phyloP scores from a whole-genome alignment of 257 asterid genomes.

The Leonotis leonurus region DNA sequence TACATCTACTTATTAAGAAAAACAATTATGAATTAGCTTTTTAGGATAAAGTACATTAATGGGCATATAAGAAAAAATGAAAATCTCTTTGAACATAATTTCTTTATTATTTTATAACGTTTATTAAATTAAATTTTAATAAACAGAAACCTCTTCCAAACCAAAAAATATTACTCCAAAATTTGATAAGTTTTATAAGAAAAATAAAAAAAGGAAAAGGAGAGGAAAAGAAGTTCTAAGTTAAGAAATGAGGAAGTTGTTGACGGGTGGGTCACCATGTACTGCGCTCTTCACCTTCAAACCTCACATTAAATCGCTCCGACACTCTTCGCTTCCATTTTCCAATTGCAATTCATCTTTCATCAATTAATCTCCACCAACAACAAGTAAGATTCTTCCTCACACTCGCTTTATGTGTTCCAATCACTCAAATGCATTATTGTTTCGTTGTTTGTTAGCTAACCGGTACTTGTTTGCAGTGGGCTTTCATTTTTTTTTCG shows the following conservation, averaged over 20 bases:
- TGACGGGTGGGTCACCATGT: slow-evolving; percentile 22
- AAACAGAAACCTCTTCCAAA: no score
- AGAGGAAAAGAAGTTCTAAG: neutral
- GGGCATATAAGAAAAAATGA: no score
- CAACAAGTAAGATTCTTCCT: slow-evolving; percentile 21
- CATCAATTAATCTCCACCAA: neutral
- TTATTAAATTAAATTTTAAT: no score
- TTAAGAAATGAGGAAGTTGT: slow-evolving; percentile 12
- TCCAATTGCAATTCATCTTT: neutral
- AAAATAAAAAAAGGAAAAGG: neutral
- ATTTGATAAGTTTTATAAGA: no score
- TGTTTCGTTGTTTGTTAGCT: neutral
- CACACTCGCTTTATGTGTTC: neutral
- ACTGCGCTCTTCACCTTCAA: slow-evolving; percentile 22
- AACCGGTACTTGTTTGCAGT: neutral
- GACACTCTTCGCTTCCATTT: neutral
- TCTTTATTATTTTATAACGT: no score
- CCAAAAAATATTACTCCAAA: no score
- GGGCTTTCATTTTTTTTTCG: neutral
- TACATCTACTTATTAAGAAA: no score
- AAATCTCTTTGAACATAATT: no score
- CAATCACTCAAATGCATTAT: neutral
- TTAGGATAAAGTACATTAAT: no score
- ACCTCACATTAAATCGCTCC: slow-evolving; percentile 2
- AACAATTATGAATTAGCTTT: no score